A percentile compares a stretch with the other conserved stretches of the same genome.
Evolutionary conservation across 768 basidiomycete genomes (phyloP).

Genomic region (Hypholoma fasciculare): DNA sequence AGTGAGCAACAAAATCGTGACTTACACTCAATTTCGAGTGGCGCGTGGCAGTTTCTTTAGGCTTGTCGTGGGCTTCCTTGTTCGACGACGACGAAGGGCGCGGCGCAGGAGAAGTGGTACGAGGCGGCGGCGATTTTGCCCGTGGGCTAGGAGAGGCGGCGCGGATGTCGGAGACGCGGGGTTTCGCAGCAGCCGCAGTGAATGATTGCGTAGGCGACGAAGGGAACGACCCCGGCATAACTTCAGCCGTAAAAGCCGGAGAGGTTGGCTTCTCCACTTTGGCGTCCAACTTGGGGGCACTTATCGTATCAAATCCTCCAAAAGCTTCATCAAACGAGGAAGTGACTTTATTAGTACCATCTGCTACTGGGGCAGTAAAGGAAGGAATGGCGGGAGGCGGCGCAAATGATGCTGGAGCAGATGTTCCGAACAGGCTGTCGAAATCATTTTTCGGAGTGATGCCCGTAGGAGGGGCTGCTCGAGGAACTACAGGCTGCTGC

Average conservation of each 20-base stretch:
- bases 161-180: slow-evolving; percentile 27
- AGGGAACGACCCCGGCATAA: slow-evolving; percentile 28
- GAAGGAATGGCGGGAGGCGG: neutral
- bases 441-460: slow-evolving; percentile 9
- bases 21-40: slow-evolving; percentile 80
- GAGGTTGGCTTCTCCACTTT: slow-evolving; percentile 24
- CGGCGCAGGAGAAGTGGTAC: slow-evolving; percentile 55
- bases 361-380: neutral
- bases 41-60: slow-evolving; percentile 54
- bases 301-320: slow-evolving; percentile 41
- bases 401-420: slow-evolving; percentile 11
- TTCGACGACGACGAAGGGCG: slow-evolving; percentile 66
- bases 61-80: slow-evolving; percentile 58
- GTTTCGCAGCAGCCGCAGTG: slow-evolving; percentile 38
- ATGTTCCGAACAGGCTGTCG: slow-evolving; percentile 16
- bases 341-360: slow-evolving; percentile 7
- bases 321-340: slow-evolving; percentile 56
- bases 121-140: slow-evolving; percentile 42
- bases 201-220: slow-evolving; percentile 36
- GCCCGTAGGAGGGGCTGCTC: neutral
- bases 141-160: slow-evolving; percentile 37
- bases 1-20: slow-evolving; percentile 13
- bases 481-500: neutral
- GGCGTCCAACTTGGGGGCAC: slow-evolving; percentile 15
- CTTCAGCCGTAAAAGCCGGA: slow-evolving; percentile 22